A percentile compares a stretch with the other conserved stretches of the same genome.
These are phyloP conservation scores for Epichloe typhina DNA, from an alignment of 2,329 filamentous ascomycete species.

Conservation along the genomic window DNA sequence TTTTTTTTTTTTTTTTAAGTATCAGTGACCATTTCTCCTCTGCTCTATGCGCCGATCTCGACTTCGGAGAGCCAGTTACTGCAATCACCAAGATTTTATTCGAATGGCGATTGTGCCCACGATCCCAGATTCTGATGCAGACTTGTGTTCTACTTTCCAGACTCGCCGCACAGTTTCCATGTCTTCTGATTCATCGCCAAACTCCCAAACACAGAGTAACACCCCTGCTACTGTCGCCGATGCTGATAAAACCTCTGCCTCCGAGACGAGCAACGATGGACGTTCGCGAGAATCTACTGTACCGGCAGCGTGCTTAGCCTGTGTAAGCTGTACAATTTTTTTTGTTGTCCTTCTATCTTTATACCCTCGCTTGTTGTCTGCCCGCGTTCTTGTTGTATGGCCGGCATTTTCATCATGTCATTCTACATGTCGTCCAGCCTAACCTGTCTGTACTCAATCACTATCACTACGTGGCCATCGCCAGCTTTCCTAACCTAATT, in stretches of 20 bases:
- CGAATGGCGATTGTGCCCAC: conserved; percentile 1
- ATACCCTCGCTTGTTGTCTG: not conserved
- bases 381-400: not conserved
- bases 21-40: not conserved
- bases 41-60: not conserved
- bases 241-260: conserved; percentile 1
- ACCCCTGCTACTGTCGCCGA: not conserved
- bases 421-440: not conserved
- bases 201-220: conserved; percentile 3
- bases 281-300: conserved; percentile 21
- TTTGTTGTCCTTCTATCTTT: not conserved
- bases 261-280: conserved; percentile 7
- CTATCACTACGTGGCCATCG: not conserved
- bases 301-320: conserved; percentile 41
- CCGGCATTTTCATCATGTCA: not conserved
- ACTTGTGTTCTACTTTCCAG: not conserved
- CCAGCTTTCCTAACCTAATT: not conserved
- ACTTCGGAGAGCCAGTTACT: not conserved
- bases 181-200: conserved; percentile 5
- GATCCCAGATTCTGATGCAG: conserved; percentile 1
- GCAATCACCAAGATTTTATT: not conserved
- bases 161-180: not conserved
- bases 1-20: not conserved
- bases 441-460: not conserved
- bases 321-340: conserved; percentile 26